Base-by-base conservation (phyloP, 257 asterid species). In the Ocimum tenuiflorum region DNA sequence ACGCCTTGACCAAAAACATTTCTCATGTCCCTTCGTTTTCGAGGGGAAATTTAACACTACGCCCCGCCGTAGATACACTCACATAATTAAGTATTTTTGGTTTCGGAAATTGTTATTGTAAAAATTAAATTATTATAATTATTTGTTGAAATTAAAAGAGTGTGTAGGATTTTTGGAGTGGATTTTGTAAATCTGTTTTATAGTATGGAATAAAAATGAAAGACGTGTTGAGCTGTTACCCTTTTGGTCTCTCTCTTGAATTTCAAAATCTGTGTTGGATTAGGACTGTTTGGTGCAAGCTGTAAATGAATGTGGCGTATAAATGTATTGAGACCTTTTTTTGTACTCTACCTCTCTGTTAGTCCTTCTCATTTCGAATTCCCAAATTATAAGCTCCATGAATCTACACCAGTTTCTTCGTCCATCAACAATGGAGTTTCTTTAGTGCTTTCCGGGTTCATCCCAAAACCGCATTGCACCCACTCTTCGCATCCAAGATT, bases 151-250 rank as follows among this genome's bases (percentile, higher is more conserved):
- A 6, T 31, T 31, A 31, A 31, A 3, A 1, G 36, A 5, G 6
- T 6, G 36, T 27, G 3, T 27, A n/a, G 4, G 7, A 31, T 31
- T 27, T 27, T 27, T 27, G 31, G 36, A 31, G 36, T 31, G 6
- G 41, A 38, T 35, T 68, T 79, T 72, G 29, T 33, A 54, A 27
- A 47, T 20, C 49, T 9, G 19, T 65, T 36, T 73, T 1, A 51
- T 49, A 48, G 48, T 12, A 60, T 24, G 65, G 60, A 63, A 67
- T 74, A 6, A 65, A 48, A 65, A 56, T 58, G 63, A 73, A 78
- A 78, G 56, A 75, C 82, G 82, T 73, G 86, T 76, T 70, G 83
- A 73, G 83, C 77, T 78, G 82, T 81, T 56, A n/a, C 35, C 69
- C 58, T 57, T 63, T 41, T 12, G 45, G 15, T 31, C 50, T 69